Evolutionary conservation across 2,329 filamentous ascomycete species (phyloP).

Genomic region (Pseudohalonectria lignicola): DNA sequence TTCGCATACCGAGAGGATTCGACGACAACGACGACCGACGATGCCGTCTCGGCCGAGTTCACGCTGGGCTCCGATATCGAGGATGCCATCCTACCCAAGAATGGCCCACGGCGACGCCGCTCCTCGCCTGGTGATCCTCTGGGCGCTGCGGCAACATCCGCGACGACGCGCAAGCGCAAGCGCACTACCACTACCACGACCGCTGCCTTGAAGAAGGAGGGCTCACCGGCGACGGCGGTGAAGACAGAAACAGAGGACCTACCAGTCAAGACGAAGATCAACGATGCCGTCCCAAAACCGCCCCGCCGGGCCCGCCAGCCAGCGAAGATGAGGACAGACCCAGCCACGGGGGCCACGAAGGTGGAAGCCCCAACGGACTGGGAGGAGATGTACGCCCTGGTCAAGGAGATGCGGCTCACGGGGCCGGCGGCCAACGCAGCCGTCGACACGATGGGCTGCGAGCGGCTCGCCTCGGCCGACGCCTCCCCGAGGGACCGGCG

Average conservation of each 20-base stretch:
- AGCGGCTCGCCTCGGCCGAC: conserved; percentile 50
- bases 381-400: conserved; percentile 68
- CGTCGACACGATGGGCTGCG: conserved; percentile 97
- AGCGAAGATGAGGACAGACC: conserved; percentile 8
- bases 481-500: conserved; percentile 48
- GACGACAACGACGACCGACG: conserved; percentile 8
- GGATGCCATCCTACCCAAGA: conserved; percentile 15
- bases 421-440: conserved; percentile 59
- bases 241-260: conserved; percentile 16
- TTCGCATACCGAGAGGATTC: conserved; percentile 25
- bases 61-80: conserved; percentile 18
- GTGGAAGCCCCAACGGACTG: conserved; percentile 63
- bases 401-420: conserved; percentile 63
- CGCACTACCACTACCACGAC: conserved; percentile 15
- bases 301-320: conserved; percentile 11
- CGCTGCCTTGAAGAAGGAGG: conserved; percentile 12
- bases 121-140: too few relatives aligned
- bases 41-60: conserved; percentile 6
- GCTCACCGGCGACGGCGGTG: conserved; percentile 16
- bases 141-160: too few relatives aligned
- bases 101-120: conserved; percentile 3
- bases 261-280: conserved; percentile 7
- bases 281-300: neutral
- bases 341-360: conserved; percentile 13
- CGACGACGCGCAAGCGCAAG: conserved; percentile 17